Conservation (phyloP, 2,329 filamentous ascomycete genomes). For the Aspergillus neoniger region DNA sequence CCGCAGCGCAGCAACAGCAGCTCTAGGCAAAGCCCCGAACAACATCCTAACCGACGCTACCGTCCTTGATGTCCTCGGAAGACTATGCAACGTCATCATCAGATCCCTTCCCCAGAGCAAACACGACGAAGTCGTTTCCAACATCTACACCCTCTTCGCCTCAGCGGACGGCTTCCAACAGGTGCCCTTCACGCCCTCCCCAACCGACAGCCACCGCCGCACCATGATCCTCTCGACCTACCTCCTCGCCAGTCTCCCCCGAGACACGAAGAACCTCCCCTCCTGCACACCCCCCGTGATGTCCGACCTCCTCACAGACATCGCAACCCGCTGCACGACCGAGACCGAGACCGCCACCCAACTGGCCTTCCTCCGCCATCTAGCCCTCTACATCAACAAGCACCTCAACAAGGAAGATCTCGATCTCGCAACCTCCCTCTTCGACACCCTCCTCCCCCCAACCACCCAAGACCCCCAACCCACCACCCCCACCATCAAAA, state of each 20-base stretch:
- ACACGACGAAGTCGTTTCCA: conserved; percentile 54
- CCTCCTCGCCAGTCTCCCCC: conserved; percentile 55
- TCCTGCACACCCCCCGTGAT: conserved; percentile 33
- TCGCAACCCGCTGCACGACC: conserved; percentile 37
- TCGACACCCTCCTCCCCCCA: conserved; percentile 34
- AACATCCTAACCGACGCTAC: conserved; percentile 52
- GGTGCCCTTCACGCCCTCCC: conserved; percentile 36
- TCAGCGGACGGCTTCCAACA: conserved; percentile 36
- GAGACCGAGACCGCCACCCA: conserved; percentile 39
- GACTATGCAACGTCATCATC: conserved; percentile 62
- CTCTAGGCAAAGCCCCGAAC: conserved; percentile 36
- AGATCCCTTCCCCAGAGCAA: conserved; percentile 55
- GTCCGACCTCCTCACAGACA: conserved; percentile 37
- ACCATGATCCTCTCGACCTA: conserved; percentile 60
- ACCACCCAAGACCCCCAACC: conserved; percentile 23
- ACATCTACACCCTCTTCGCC: conserved; percentile 57
- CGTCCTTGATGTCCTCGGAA: conserved; percentile 61
- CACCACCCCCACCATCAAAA: conserved; percentile 50
- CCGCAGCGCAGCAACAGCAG: conserved; percentile 40
- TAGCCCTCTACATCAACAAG: conserved; percentile 46
- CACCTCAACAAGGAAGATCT: conserved; percentile 41
- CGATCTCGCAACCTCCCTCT: conserved; percentile 31
- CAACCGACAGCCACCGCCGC: conserved; percentile 40
- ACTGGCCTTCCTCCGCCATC: conserved; percentile 44
- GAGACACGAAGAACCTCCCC: conserved; percentile 36